Percentiles rank a stretch among this genome's conserved stretches.
Evolutionary conservation across 1,139 yeast genomes (phyloP).

Genomic region (Schizosaccharomyces versatilis): DNA sequence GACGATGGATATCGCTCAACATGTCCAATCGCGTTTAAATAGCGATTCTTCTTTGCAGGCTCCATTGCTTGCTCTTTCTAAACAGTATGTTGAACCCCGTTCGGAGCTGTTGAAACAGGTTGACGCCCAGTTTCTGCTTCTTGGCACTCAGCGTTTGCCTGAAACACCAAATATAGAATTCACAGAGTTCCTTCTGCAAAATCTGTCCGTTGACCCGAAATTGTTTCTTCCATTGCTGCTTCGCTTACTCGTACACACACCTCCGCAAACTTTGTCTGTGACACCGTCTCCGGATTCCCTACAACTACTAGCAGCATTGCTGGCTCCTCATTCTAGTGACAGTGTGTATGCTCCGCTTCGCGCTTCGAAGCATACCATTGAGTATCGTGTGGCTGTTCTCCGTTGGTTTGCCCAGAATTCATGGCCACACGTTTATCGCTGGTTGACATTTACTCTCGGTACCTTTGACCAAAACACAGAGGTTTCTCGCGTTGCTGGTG

Average conservation of each 20-base stretch:
- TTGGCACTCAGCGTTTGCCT: neutral
- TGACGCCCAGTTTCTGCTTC: neutral
- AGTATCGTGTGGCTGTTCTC: neutral
- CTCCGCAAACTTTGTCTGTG: neutral
- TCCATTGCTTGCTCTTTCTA: neutral
- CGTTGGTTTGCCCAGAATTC: neutral
- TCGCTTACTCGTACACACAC: neutral
- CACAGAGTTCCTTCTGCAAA: neutral
- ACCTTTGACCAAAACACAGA: neutral
- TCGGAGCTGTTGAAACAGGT: neutral
- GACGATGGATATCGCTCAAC: constrained; percentile 43
- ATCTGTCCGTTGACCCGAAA: neutral
- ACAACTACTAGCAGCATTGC: neutral
- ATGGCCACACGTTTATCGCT: neutral
- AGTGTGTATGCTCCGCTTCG: neutral
- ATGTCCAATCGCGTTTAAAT: constrained; percentile 43
- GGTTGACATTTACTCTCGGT: neutral
- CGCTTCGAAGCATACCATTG: neutral
- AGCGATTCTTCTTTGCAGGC: neutral
- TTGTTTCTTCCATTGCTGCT: neutral
- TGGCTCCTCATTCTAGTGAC: neutral
- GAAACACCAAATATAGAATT: neutral
- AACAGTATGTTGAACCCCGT: neutral
- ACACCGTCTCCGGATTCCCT: neutral
- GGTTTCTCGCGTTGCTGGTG: neutral